Conservation (phyloP, 179 eudicot species). For the Gypsophila paniculata region DNA sequence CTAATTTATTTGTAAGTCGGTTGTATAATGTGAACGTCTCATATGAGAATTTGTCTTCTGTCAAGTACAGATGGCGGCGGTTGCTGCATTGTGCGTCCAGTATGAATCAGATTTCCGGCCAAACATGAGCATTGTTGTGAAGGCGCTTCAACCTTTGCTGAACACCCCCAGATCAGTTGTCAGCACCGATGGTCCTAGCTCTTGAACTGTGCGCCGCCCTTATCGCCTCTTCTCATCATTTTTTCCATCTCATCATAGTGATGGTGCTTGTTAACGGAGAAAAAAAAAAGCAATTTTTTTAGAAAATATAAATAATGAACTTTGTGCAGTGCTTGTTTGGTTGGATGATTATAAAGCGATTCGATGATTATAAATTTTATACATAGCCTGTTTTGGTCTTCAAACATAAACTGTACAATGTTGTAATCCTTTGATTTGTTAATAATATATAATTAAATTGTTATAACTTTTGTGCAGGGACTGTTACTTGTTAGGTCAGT, state of each 20-base stretch:
- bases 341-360: constrained; percentile 14
- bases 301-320: background rate
- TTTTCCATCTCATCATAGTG: constrained; percentile 9
- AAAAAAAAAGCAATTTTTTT: background rate
- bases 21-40: background rate
- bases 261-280: constrained; percentile 20
- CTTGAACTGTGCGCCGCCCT: constrained; percentile 12
- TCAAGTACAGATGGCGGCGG: constrained; percentile 38
- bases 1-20: background rate
- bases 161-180: constrained; percentile 27
- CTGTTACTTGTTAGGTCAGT: background rate
- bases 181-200: constrained; percentile 17
- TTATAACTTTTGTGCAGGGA: background rate
- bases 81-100: constrained; percentile 42
- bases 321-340: constrained; percentile 26
- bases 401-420: background rate
- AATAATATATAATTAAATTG: constrained; percentile 19
- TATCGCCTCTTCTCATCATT: background rate
- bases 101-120: constrained; percentile 44
- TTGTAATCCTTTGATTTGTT: constrained; percentile 20
- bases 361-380: background rate
- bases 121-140: constrained; percentile 42
- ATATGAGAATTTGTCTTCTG: background rate
- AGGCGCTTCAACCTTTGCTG: constrained; percentile 38
- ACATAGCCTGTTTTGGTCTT: background rate